Base-by-base conservation (phyloP, 805 yeast species). In the Phaffomyces opuntiae region DNA sequence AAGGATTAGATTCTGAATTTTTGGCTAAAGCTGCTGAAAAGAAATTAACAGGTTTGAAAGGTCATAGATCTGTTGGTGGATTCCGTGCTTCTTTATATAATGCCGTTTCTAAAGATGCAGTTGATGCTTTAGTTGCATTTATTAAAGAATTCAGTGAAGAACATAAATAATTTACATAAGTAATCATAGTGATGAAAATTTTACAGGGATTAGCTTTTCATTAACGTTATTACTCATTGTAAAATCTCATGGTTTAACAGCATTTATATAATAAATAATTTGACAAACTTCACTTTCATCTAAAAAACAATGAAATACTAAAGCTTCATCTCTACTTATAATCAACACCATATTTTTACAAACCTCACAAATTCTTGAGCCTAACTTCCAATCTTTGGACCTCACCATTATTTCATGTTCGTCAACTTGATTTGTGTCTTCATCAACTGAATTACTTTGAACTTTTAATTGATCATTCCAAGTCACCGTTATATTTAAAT, bases 1-100 rank as follows among this genome's bases (percentile, higher is more conserved):
- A 75, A 4, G 87, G 75, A 3, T 63, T 78, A 43, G 96, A 90
- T 59, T 72, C 75, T 7, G 67, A 75, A 49, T 93, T 93, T 67
- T 59, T 91, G 49, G 69, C 77, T 49, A 80, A 73, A 40, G 96
- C 97, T 4, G 74, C 70, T 24, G 75, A 64, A 26, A 60, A 53
- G 46, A 74, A 77, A 2, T 72, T 93, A 51, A 69, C 80, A 84
- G 44, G 48, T n/a, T 38, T 45, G 34, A 45, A 45, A 36, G 48
- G 48, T n/a, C 48, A 45, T 32, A 42, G 48, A 40, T 45, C 48
- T 9, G 48, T 45, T 42, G 48, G 48, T 45, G 48, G 48, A 6
- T 41, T 45, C 45, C 44, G 48, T 41, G 47, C 43, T 13, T 40
- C 49, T 24, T 36, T 46, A 21, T 26, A 43, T 14, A 35, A 51